Base-by-base conservation (phyloP, 2,329 filamentous ascomycete species). In the Trichoderma sp. region DNA sequence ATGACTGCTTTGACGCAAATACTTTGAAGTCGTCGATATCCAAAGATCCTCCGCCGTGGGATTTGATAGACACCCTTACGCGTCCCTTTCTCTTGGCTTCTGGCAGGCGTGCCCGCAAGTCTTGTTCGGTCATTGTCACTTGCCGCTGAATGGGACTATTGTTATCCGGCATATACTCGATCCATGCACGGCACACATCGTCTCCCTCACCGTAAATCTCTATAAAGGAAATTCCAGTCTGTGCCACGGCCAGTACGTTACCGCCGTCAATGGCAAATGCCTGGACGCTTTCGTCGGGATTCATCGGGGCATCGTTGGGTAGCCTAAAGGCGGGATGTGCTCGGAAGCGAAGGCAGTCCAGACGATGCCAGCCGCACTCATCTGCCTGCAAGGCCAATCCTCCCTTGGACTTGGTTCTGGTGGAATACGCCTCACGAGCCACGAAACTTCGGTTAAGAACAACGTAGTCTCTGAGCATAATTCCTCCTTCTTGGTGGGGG, bases 401-500 rank as follows among this genome's bases (percentile, higher is more conserved):
- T 3, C 95, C 95, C 76, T 93, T 94, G 57, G 91, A 91, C 79
- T 93, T 94, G 2, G 94, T 97, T 60, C 95, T 88, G 3, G 94
- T 97, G 3, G 92, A 96, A 79, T 92, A 98, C 1, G 94, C 90
- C 80, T 98, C 95, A 53, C 92, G 89, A 36, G 89, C 88, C 60
- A 93, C 86, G 79, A 98, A 98, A 1, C 92, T 92, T 30, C 95
- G 90, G 81, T 96, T 97, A 14, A 98, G 83, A 2, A 86, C 91
- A 36, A 95, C 89, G 79, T 97, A 98, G 80, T 97, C 95, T 71
- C 93, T 88, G 65, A 94, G 85, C 95, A 98, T 98, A 73, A 98
- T 87, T n/a, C 96, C 95, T 32, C 85, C 92, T 78, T 96, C 93
- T 79, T 97, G 94, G 79, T 97, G 93, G 11, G 94, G 93, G 75